Evolutionary conservation across 208 protist genomes (phyloP).

Genomic region (Porcisia hertigi): DNA sequence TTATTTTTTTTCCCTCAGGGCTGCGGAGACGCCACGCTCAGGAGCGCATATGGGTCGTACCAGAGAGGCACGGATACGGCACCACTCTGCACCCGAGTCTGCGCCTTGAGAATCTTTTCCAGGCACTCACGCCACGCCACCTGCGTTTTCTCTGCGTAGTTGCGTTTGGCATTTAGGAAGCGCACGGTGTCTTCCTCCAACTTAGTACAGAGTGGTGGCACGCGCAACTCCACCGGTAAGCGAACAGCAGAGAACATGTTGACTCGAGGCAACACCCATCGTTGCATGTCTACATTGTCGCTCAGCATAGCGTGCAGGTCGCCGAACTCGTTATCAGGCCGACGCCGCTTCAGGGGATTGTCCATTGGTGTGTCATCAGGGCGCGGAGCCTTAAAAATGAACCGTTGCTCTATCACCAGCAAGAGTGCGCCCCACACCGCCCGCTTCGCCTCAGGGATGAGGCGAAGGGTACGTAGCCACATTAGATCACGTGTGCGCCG

Average conservation of each 20-base stretch:
- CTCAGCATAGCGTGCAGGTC: conserved; percentile 32
- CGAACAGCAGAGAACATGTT: conserved; percentile 56
- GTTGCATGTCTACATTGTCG: conserved; percentile 58
- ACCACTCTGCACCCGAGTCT: conserved; percentile 3
- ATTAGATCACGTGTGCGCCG: conserved; percentile 48
- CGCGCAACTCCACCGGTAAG: conserved; percentile 62
- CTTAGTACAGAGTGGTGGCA: conserved; percentile 47
- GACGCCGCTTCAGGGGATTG: conserved; percentile 36
- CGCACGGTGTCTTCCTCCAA: conserved; percentile 55
- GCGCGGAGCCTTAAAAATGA: conserved; percentile 50
- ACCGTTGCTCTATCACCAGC: conserved; percentile 67
- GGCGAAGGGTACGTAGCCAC: conserved; percentile 59
- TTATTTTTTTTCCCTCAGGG: background rate
- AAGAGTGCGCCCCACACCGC: conserved; percentile 54
- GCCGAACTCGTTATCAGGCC: conserved; percentile 17
- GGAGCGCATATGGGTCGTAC: conserved; percentile 78
- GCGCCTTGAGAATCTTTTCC: conserved; percentile 17
- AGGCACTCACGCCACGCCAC: conserved; percentile 43
- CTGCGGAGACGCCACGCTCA: conserved; percentile 41
- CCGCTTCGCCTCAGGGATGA: conserved; percentile 52
- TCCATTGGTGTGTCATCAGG: conserved; percentile 21
- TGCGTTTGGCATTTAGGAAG: conserved; percentile 57
- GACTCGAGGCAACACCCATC: conserved; percentile 51
- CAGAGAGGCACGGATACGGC: conserved; percentile 58
- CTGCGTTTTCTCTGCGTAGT: conserved; percentile 50